A percentile compares a stretch with the other conserved stretches of the same genome.
Conservation (phyloP, 176 grass and related monocot species). For the Carex parvula region DNA sequence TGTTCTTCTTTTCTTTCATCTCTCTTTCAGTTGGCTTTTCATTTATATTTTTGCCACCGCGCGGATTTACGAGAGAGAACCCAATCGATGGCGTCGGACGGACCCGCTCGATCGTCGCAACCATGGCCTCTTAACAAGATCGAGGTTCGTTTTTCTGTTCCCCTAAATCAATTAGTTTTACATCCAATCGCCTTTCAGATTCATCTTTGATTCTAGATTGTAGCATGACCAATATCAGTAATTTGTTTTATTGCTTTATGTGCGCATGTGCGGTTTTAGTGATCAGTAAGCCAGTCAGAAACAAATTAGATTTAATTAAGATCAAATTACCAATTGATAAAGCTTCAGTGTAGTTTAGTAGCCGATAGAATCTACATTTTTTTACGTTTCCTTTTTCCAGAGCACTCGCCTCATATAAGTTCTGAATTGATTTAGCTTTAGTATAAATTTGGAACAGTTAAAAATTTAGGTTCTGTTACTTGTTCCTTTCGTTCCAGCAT, state of each 20-base stretch:
- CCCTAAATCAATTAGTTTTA: slow-evolving; percentile 2
- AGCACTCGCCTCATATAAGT: not conserved
- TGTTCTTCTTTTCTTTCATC: not conserved
- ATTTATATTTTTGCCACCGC: not conserved
- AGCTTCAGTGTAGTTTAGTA: not conserved
- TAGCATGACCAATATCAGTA: not conserved
- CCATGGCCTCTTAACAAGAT: slow-evolving; percentile 63
- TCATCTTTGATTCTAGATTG: not conserved
- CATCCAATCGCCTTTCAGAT: not conserved
- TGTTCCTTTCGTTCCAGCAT: not conserved
- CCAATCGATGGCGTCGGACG: slow-evolving; percentile 37
- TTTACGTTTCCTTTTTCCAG: no score
- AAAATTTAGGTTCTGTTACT: not conserved
- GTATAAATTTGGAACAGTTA: not conserved
- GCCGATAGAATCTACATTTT: not conserved
- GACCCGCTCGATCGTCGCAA: slow-evolving; percentile 33
- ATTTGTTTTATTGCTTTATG: not conserved
- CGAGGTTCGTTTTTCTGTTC: slow-evolving; percentile 35
- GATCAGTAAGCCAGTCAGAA: not conserved
- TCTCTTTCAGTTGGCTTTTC: not conserved
- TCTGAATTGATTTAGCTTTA: not conserved
- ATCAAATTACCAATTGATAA: not conserved
- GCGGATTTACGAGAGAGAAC: not conserved
- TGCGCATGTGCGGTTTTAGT: not conserved
- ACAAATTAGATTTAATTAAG: not conserved